Evolutionary conservation across 2,329 filamentous ascomycete genomes (phyloP), one percentile per base, ranked within the genome.

Genomic region (Xylaria sp.): DNA sequence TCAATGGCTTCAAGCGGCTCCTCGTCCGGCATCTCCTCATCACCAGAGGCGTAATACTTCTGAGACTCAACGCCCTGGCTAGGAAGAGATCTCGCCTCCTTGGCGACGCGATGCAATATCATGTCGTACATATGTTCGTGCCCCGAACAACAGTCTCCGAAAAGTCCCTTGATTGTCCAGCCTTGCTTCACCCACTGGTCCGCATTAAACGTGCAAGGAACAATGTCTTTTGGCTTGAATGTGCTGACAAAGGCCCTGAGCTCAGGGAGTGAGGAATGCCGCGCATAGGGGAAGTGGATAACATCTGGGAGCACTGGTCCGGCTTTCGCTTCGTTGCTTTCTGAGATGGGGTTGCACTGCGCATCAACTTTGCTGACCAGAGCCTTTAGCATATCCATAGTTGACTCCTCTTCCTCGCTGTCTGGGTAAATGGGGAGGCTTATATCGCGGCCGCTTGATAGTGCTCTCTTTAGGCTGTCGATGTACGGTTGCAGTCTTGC

Each of bases 231-330:
- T 0, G 92, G 92, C 34, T 76, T 82, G 66, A 97, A 89, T 0
- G 79, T 78, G 2, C 78, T 71, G 0, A 96, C 79, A 0, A 97
- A 76, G 56, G 85, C 75, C 63, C 90, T 88, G 2, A 96, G 80
- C 71, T 97, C 93, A 0, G 79, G 76, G 61, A 94, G 93, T 0
- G 91, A 96, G 0, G 93, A 95, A 72, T 97, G 93, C 0, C 93
- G 83, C 0, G 93, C 93, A 69, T 92, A 97, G 0, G 92, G 90
- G 65, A 96, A 97, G 0, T 71, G 75, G 2, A 87, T 83, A 0
- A 69, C 68, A 10, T 67, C 75, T 0, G 80, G 75, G 1, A 83
- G 68, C 0, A 42, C 8, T 1, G 50, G 2, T 16, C 54, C 39
- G 0, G 52, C 23, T 5, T 7, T 37, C 5, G 11, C 13, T 11